Base-by-base conservation (phyloP, 768 basidiomycete species). In the Podaxis pistillaris region DNA sequence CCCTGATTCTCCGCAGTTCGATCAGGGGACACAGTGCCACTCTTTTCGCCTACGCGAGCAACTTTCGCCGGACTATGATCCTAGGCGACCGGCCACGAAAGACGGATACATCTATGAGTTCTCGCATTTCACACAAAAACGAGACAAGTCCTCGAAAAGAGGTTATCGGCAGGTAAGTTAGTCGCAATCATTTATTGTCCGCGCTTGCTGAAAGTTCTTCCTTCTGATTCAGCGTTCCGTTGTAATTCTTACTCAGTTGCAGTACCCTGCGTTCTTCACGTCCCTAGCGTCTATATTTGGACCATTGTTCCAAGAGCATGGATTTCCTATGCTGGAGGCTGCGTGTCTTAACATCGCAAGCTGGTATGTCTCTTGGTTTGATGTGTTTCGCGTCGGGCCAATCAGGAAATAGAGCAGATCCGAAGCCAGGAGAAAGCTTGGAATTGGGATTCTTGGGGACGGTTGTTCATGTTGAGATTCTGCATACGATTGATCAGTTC, bases 261-360 rank as follows among this genome's bases (percentile, higher is more conserved):
- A 91, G 74, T 94, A 89, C 71, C 91, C 94, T 0, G 85, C 93
- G 0, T 76, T 98, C 11, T 98, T 93, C 76, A 84, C 88, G n/a
- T 72, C 84, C 0, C 72, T 96, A 26, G 75, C 84, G 22, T 76
- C 75, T 13, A 81, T 85, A 53, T 82, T 97, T 93, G 94, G 92
- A 0, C 91, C 93, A 0, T 73, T 90, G 28, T 91, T 87, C 69
- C 83, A 87, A 63, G 71, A 76, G 24, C 90, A 94, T 65, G 93
- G 91, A 3, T 81, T 83, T 4, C 82, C 90, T 0, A 94, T 93
- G 81, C 77, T 95, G 2, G 93, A 96, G 73, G 84, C 88, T 0
- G 92, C 93, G 2, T 94, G 92, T 70, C 85, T 94, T 68, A 91
- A 91, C 63, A 89, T 94, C 26, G 38, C 96, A 96, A 4, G 90